Base-by-base conservation (phyloP, 805 yeast species). In the Wickerhamomyces chambardii region DNA sequence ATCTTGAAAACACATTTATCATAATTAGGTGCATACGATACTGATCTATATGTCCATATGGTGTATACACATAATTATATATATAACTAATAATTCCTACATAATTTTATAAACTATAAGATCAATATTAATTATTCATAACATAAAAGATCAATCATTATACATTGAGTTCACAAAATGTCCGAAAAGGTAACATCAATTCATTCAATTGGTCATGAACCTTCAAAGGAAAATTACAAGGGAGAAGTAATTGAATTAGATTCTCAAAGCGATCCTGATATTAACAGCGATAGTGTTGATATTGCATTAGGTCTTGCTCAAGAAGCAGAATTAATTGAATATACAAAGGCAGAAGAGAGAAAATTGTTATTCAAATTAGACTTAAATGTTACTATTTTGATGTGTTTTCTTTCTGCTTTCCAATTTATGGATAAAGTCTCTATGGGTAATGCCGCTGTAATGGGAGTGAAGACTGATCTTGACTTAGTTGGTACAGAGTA, bases 301-400 rank as follows among this genome's bases (percentile, higher is more conserved):
- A 61, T 56, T 31, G 73, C 73, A 12, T 57, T 67, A 65, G 42
- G 44, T 28, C 45, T 60, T 32, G 67, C 64, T 9, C 36, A 55
- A 28, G 54, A 58, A 21, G 44, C 58, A 10, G 53, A 49, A 29
- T 50, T 38, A 15, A 37, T 59, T 11, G 48, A 37, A 17, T 33
- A 57, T 15, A 55, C 50, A 3, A 46, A 45, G 28, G 52, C 46
- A 47, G 59, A 48, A 36, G 65, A 56, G 31, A 51, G 50, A 33
- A 53, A 45, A 38, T 49, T 68, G 30, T 46, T 60, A 41, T 47
- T 73, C 45, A 78, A 75, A 46, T 66, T 74, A 17, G 83, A 77
- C 47, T 29, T 64, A 15, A 64, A 53, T 39, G 41, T 77, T 41
- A 53, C 72, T 45, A 77, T 82, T 1, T 37, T 75, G 35, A 58